Conservation (phyloP, 345 rosid species). For the Hibiscus trionum region DNA sequence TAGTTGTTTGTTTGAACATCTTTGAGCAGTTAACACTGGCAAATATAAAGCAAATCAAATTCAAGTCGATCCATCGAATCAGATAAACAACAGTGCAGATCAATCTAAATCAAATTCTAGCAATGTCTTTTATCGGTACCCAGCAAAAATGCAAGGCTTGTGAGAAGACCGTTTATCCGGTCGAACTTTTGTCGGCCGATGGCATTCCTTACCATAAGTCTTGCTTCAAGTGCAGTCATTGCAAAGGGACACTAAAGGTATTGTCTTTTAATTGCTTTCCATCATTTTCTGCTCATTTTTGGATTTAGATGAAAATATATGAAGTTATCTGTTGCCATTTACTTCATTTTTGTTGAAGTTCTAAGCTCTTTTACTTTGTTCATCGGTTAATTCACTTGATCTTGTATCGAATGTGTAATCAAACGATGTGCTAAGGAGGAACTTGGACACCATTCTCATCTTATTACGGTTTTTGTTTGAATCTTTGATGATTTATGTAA, state of each 20-base stretch:
- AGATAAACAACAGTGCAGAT: constrained; percentile 14
- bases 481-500: background rate
- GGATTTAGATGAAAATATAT: background rate
- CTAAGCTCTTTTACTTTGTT: background rate
- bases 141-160: constrained; percentile 96
- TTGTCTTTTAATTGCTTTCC: background rate
- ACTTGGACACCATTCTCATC: background rate
- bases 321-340: background rate
- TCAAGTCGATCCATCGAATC: constrained; percentile 4
- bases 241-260: constrained; percentile 91
- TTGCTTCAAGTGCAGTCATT: constrained; percentile 93
- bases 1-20: background rate
- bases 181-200: constrained; percentile 87
- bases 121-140: constrained; percentile 92
- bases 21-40: background rate
- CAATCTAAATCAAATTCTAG: constrained; percentile 18
- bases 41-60: background rate
- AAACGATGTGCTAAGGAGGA: background rate
- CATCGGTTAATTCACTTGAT: background rate
- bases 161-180: constrained; percentile 92
- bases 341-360: background rate
- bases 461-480: background rate
- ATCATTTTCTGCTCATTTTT: background rate
- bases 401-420: background rate
- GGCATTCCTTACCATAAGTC: constrained; percentile 84